Base-by-base conservation (phyloP, 805 yeast genomes). In the Helenozyma baotianmanensis region DNA sequence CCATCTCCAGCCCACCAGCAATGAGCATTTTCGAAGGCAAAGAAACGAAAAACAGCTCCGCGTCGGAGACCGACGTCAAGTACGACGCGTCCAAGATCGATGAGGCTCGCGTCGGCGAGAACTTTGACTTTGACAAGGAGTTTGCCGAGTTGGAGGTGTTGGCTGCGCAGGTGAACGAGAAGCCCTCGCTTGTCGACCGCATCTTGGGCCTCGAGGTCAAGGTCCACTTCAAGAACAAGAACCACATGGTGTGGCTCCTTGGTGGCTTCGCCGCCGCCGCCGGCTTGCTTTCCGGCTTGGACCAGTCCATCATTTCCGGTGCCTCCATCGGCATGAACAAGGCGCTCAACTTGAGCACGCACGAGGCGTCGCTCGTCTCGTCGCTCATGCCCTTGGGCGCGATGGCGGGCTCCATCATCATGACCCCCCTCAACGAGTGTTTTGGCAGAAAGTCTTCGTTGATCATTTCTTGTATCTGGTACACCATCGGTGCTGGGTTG, bases 361-460 rank as follows among this genome's bases (percentile, higher is more conserved):
- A 62, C 41, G 64, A 78, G 43, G 60, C 58, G 32, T 77, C 83
- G 1, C 62, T 78, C 39, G 71, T 78, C 13, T 66, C 76, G 23
- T 63, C 80, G 18, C 63, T 76, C 33, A 76, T 78, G 80, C 84
- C 85, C n/a, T 56, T 79, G 28, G 85, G 84, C 43, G 84, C 82
- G 21, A 70, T 78, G 55, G 70, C 71, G 18, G 85, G 86, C 29
- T 72, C 81, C 36, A 59, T 79, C 24, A 48, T 76, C 36, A 65
- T 79, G 66, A 68, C 82, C 2, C 82, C 82, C 3, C 54, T 74
- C 41, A 76, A 70, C 48, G 77, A 74, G 47, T 53, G 35, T 35
- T 58, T 75, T 27, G 84, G 85, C 12, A 69, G 84, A 53, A 68
- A 76, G 42, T 54, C 62, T 38, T 60, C 82, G 8, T 66, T 78